These are phyloP conservation scores for Triangularia verruculosa DNA, from an alignment of 2,329 filamentous ascomycete genomes.

Conservation along the genomic window DNA sequence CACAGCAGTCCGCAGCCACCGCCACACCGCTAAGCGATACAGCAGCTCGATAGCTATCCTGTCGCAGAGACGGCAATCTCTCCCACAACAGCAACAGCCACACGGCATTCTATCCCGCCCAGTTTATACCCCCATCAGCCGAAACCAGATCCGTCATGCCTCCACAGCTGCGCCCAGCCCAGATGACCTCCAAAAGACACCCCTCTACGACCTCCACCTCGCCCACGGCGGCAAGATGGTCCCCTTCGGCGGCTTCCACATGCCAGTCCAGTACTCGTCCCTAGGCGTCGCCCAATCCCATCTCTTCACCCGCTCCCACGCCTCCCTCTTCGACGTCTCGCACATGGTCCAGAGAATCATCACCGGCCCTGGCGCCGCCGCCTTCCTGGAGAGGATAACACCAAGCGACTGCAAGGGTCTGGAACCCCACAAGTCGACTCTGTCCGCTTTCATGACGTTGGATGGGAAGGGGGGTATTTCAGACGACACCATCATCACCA, in stretches of 20 bases:
- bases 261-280: conserved; percentile 86
- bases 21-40: conserved; percentile 16
- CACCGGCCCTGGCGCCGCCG: conserved; percentile 72
- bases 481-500: conserved; percentile 89
- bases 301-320: conserved; percentile 81
- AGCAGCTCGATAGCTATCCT: neutral
- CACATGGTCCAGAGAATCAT: conserved; percentile 96
- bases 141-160: conserved; percentile 23
- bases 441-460: conserved; percentile 80
- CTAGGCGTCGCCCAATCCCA: conserved; percentile 81
- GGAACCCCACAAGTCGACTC: conserved; percentile 65
- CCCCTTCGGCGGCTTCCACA: conserved; percentile 87
- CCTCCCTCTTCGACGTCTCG: conserved; percentile 91
- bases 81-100: neutral
- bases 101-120: neutral
- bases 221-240: conserved; percentile 87
- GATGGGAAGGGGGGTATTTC: conserved; percentile 82
- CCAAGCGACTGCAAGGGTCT: conserved; percentile 69
- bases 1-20: conserved; percentile 16
- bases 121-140: neutral
- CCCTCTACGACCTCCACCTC: conserved; percentile 44
- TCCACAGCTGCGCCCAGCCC: conserved; percentile 23
- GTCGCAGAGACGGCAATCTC: neutral
- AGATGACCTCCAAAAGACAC: conserved; percentile 31
- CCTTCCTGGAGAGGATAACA: conserved; percentile 80